Evolutionary conservation across 2,329 filamentous ascomycete genomes (phyloP).

Genomic region (Rhynchosporium agropyri): DNA sequence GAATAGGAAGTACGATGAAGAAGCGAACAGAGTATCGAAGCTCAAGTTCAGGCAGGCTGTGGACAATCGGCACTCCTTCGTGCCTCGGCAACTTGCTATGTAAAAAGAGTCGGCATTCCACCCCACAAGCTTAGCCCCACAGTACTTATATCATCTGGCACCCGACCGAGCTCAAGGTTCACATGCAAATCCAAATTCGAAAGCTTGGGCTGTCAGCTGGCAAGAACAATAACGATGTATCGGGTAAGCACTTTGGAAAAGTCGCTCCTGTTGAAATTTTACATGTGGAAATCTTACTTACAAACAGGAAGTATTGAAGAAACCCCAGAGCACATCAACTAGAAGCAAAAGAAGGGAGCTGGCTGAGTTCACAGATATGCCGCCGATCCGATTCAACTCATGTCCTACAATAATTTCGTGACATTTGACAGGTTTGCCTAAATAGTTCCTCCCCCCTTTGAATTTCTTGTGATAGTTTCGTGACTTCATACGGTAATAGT

Average conservation of each 20-base stretch:
- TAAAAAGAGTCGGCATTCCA: not conserved
- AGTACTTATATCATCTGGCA: not conserved
- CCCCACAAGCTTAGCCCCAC: constrained; percentile 12
- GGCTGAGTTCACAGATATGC: too few species aligned
- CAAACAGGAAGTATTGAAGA: too few species aligned
- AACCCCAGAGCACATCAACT: too few species aligned
- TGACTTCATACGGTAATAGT: too few species aligned
- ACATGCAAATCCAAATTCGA: constrained; percentile 1
- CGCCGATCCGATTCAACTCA: too few species aligned
- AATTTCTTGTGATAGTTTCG: too few species aligned
- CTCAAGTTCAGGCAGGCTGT: not conserved
- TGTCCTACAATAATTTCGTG: too few species aligned
- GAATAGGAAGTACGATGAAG: constrained; percentile 18
- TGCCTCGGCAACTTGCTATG: constrained; percentile 22
- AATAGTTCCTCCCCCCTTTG: too few species aligned
- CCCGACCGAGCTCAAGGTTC: not conserved
- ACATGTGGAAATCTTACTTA: not conserved
- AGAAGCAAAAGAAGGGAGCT: too few species aligned
- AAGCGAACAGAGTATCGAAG: constrained; percentile 6
- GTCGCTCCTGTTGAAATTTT: too few species aligned
- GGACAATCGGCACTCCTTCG: constrained; percentile 17
- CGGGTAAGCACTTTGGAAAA: not conserved
- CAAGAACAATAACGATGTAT: too few species aligned
- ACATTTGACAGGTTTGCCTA: too few species aligned
- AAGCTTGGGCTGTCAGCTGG: not conserved